A percentile compares a stretch with the other conserved stretches of the same genome.
phyloP scores from a whole-genome alignment of 352 stramenopile species.

The Phytopythium helicoides region DNA sequence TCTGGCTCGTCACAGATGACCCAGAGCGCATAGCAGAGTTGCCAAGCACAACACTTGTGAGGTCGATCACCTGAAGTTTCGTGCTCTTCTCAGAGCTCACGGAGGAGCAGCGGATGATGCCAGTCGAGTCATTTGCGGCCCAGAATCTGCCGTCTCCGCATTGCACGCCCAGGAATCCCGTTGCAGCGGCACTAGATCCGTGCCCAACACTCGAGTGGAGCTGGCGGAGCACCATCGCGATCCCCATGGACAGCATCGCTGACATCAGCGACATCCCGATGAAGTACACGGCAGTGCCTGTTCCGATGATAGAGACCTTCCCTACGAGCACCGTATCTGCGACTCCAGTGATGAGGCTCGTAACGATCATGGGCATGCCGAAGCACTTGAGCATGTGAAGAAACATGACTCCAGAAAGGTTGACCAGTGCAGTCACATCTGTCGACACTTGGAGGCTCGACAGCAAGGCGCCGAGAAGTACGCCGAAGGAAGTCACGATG shows the following conservation, averaged over 20 bases:
- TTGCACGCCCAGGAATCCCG: constrained; percentile 7
- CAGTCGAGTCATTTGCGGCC: background rate
- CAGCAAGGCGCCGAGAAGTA: constrained; percentile 19
- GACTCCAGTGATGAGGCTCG: constrained; percentile 8
- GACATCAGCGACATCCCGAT: constrained; percentile 4
- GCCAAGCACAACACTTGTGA: constrained; percentile 6
- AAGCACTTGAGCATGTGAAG: constrained; percentile 32
- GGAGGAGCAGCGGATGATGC: background rate
- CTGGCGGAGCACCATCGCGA: constrained; percentile 5
- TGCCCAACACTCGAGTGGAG: constrained; percentile 6
- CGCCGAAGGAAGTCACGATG: constrained; percentile 22
- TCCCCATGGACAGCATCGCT: background rate
- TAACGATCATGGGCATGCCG: constrained; percentile 24
- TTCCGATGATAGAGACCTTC: constrained; percentile 12
- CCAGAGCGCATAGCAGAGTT: background rate
- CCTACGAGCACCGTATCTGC: constrained; percentile 12
- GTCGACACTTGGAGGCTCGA: constrained; percentile 13
- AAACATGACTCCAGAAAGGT: constrained; percentile 28
- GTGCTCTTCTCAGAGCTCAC: background rate
- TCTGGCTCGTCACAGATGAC: constrained; percentile 6
- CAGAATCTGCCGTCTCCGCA: constrained; percentile 6
- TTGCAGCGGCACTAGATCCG: constrained; percentile 7
- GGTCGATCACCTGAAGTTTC: constrained; percentile 7
- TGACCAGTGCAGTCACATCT: constrained; percentile 20
- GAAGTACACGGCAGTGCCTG: constrained; percentile 7